Evolutionary conservation across 371 early-diverging fungal genomes (phyloP), one percentile per base, ranked within the genome.

Genomic region (Lichtheimia ornata): DNA sequence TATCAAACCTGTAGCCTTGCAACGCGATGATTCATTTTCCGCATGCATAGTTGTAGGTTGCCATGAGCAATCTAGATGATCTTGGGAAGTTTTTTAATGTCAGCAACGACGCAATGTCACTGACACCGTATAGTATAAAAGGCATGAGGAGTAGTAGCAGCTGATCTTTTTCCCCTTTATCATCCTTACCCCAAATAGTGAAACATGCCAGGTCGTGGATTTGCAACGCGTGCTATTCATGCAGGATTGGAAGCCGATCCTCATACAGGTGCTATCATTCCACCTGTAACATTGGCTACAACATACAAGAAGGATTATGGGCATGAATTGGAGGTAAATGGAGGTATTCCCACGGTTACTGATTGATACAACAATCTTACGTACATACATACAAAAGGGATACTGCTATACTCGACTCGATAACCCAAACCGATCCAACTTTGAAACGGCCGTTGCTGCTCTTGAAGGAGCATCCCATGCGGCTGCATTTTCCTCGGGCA

Each of bases 361-460:
- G 66, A 49, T 35, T 72, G 66, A 49, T 44, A 50, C 28, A 28
- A 5, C 7, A 28, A 7, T 4, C 28, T 11, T 35, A 35, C 35
- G 9, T 28, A 7, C 28, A 28, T 28, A 7, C 28, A 28, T 7
- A 28, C 28, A 28, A 28, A 35, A 53, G 74, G 92, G 90, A 45
- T 94, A 74, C 71, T 94, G 93, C 64, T 96, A 96, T 81, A 92
- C 93, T 30, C 91, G 96, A 65, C 79, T 85, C 11, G 91, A 87
- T 61, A 96, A 96, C 74, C 96, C 96, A 24, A 93, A 90, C 58
- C 86, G 96, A 50, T 62, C 71, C 4, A 77, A 75, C 51, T 91
- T 96, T 68, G 96, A 96, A 71, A 71, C 77, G 4, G 92, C 93
- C 15, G 81, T 96, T 1, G 95, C 95, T 0, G 84, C 92, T 18